A percentile compares a stretch with the other conserved stretches of the same genome.
phyloP scores from a whole-genome alignment of 225 moss, liverwort and hornwort species.

The Neckera pumila region DNA sequence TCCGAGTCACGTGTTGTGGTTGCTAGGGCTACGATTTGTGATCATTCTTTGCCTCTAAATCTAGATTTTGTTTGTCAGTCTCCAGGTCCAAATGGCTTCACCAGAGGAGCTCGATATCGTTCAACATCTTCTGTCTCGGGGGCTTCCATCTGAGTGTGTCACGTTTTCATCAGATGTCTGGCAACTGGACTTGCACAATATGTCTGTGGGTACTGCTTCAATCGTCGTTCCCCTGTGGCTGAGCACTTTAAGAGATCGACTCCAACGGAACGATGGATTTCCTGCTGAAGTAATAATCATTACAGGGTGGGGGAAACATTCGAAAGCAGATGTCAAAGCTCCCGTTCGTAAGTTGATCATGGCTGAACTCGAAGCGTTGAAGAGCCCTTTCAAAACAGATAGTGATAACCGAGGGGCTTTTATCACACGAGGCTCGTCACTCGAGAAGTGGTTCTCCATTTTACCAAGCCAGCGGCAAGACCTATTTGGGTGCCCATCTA shows the following conservation, averaged over 20 bases:
- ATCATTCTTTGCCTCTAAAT: background rate
- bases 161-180: constrained; percentile 36
- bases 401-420: constrained; percentile 56
- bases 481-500: background rate
- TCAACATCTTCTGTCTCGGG: constrained; percentile 26
- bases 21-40: background rate
- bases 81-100: constrained; percentile 10
- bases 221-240: constrained; percentile 60
- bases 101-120: constrained; percentile 22
- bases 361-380: constrained; percentile 43
- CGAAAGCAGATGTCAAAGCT: constrained; percentile 53
- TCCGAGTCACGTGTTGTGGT: background rate
- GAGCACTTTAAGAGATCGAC: constrained; percentile 21
- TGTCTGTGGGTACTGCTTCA: constrained; percentile 66
- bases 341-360: constrained; percentile 48
- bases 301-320: constrained; percentile 92
- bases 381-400: constrained; percentile 63
- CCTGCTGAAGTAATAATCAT: constrained; percentile 50
- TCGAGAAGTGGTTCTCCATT: constrained; percentile 50
- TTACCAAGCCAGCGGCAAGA: background rate
- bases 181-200: constrained; percentile 74
- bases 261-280: background rate
- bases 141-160: constrained; percentile 41
- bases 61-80: constrained; percentile 15
- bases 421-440: constrained; percentile 31